phyloP scores from a whole-genome alignment of 352 stramenopile species.

The Pseudoperonospora humuli region DNA sequence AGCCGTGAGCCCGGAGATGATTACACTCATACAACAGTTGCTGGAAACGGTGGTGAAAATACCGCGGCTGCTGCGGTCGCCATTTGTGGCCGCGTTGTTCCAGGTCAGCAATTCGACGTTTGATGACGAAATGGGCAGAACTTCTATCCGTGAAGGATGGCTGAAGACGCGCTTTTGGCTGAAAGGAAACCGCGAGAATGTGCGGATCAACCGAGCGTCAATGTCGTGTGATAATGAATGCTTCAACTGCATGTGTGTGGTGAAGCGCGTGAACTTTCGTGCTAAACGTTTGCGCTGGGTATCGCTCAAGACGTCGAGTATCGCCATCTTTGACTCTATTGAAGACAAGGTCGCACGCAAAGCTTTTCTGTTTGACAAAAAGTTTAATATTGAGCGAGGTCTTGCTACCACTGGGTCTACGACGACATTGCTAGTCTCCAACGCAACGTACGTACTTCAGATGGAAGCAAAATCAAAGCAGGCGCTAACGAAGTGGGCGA shows the following conservation, averaged over 20 bases:
- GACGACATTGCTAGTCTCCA: constrained; percentile 70
- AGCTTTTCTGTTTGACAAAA: constrained; percentile 73
- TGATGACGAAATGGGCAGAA: constrained; percentile 74
- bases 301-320: constrained; percentile 70
- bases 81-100: constrained; percentile 69
- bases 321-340: constrained; percentile 75
- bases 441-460: constrained; percentile 80
- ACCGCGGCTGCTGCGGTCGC: constrained; percentile 49
- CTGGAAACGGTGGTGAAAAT: constrained; percentile 62
- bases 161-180: constrained; percentile 77
- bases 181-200: constrained; percentile 80
- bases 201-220: constrained; percentile 71
- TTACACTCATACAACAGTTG: constrained; percentile 68
- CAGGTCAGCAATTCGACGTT: constrained; percentile 83
- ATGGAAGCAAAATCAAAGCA: constrained; percentile 78
- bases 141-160: constrained; percentile 75
- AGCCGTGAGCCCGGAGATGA: constrained; percentile 65
- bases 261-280: constrained; percentile 82
- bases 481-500: constrained; percentile 73
- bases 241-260: constrained; percentile 86
- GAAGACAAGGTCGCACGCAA: constrained; percentile 59
- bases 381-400: constrained; percentile 74
- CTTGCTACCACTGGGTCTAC: constrained; percentile 73
- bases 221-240: constrained; percentile 81
- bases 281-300: constrained; percentile 78